Base-by-base conservation (phyloP, 768 basidiomycete species). In the Exidia glandulosa region DNA sequence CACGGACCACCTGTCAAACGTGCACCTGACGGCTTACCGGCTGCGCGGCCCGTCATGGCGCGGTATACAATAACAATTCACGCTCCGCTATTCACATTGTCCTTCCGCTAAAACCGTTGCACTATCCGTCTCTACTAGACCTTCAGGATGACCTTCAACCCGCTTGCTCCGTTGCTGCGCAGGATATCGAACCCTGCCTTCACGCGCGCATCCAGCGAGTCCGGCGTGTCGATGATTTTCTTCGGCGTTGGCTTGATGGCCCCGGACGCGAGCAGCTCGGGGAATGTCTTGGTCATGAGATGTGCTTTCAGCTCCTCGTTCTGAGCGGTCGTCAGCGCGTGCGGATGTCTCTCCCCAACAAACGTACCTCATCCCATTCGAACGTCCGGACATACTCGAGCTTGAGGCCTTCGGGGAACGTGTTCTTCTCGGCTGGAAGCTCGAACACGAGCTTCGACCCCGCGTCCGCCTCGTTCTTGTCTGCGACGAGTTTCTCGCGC, bases 141-240 rank as follows among this genome's bases (percentile, higher is more conserved):
- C 62, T 76, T 75, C 0, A 81, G 71, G 1, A 81, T 66, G 1
- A 79, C 71, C 60, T 81, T 82, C 68, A 80, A 77, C 29, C 79
- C 79, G 41, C 76, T 79, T 50, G 80, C 66, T 66, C 76, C 73
- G 62, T 79, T 79, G 32, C 75, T 72, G 56, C 79, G 73, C 45
- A 81, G 60, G 36, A 81, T 62, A 56, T 78, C 74, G 47, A 81
- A 64, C 0, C 77, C 81, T 19, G 60, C 64, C 16, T 66, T 70
- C 1, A 76, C 74, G 31, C 80, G 71, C 32, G 78, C 74, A 57
- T 74, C 70, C 57, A 81, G 67, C 13, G 70, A 64, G 2, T 16
- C 14, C 23, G 47, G n/a, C 47, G 78, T 63, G 54, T 79, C 75
- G 36, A 79, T 36, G 30, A 81, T 62, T 10, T 69, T 69, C 14